Percentiles rank a stretch among this genome's conserved stretches.
phyloP scores from a whole-genome alignment of 177 flowering plant genomes.

The Vitis hybrid region DNA sequence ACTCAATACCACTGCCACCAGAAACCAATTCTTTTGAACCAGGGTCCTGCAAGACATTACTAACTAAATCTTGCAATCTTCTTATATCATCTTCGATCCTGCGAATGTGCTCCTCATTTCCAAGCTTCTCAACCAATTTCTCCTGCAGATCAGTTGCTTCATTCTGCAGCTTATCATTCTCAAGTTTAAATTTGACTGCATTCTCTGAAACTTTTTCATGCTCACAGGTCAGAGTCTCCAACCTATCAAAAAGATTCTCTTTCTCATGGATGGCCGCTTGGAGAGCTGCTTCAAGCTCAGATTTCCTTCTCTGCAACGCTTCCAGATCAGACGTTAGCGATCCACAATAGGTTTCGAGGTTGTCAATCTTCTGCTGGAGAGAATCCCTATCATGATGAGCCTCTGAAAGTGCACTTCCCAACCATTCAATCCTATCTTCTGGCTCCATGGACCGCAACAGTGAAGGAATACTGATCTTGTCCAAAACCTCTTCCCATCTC shows the following conservation, averaged over 20 bases:
- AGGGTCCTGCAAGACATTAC: slow-evolving; percentile 52
- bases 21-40: slow-evolving; percentile 26
- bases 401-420: slow-evolving; percentile 69
- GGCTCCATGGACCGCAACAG: slow-evolving; percentile 78
- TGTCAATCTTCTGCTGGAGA: slow-evolving; percentile 58
- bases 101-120: slow-evolving; percentile 31
- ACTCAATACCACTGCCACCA: slow-evolving; percentile 28
- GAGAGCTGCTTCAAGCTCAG: slow-evolving; percentile 49
- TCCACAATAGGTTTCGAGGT: slow-evolving; percentile 55
- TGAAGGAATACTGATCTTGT: slow-evolving; percentile 64
- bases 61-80: slow-evolving; percentile 50
- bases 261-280: slow-evolving; percentile 47
- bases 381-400: slow-evolving; percentile 48
- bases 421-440: slow-evolving; percentile 83
- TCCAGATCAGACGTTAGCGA: slow-evolving; percentile 58
- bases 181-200: slow-evolving; percentile 38
- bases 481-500: slow-evolving; percentile 88
- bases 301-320: slow-evolving; percentile 42
- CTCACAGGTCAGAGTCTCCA: slow-evolving; percentile 44
- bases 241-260: slow-evolving; percentile 45
- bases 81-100: slow-evolving; percentile 42
- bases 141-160: slow-evolving; percentile 51
- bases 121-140: slow-evolving; percentile 40
- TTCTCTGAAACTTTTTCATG: slow-evolving; percentile 40
- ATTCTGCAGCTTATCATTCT: slow-evolving; percentile 38